Conservation (phyloP, 1,139 yeast genomes). For the Debaryomyces coudertii region DNA sequence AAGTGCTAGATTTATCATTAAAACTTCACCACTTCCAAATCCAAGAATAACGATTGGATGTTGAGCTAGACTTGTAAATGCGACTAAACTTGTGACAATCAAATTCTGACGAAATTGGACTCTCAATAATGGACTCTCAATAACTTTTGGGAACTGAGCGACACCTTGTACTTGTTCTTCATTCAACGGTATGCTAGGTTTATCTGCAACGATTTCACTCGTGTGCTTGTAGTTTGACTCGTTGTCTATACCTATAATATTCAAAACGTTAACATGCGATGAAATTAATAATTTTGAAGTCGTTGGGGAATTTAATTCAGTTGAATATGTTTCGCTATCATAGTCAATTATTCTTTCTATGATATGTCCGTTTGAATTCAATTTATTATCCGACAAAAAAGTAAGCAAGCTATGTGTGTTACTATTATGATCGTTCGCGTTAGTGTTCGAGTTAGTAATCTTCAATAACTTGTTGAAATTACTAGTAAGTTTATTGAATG, state of each 20-base stretch:
- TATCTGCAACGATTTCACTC: conserved; percentile 22
- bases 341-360: conserved; percentile 29
- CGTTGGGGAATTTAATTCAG: conserved; percentile 22
- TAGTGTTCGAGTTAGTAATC: conserved; percentile 13
- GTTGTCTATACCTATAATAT: conserved; percentile 36
- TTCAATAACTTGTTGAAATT: conserved; percentile 38
- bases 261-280: conserved; percentile 40
- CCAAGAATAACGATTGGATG: conserved; percentile 40
- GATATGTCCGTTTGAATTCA: conserved; percentile 8
- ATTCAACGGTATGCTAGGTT: conserved; percentile 27
- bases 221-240: conserved; percentile 28
- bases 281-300: conserved; percentile 33
- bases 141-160: conserved; percentile 22
- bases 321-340: conserved; percentile 27
- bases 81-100: conserved; percentile 34
- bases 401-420: conserved; percentile 9
- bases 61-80: conserved; percentile 24
- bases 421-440: not conserved
- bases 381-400: conserved; percentile 1
- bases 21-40: conserved; percentile 38
- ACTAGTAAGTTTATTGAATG: conserved; percentile 38
- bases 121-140: conserved; percentile 41
- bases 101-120: conserved; percentile 30
- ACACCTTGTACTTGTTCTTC: conserved; percentile 17
- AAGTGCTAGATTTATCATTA: conserved; percentile 32